Base-by-base conservation (phyloP, 768 basidiomycete species). In the Lepiota brunneoincarnata region DNA sequence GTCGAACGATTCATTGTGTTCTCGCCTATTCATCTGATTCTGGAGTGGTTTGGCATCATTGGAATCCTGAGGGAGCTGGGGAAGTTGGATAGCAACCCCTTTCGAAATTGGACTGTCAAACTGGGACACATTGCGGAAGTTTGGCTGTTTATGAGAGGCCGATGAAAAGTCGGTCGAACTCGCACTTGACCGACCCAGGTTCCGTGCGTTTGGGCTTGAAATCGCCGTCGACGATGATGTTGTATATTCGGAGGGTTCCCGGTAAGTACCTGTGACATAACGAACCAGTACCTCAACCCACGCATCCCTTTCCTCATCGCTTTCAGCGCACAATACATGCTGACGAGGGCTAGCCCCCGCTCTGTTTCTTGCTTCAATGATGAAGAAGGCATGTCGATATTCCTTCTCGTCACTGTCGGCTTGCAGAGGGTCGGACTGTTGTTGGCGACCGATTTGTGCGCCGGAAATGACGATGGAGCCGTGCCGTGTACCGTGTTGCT, bases 281-380 rank as follows among this genome's bases (percentile, higher is more conserved):
- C 89, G 82, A 51, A 97, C 92, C 49, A 99, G 84, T 56, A 92
- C 86, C 54, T 92, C 87, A 23, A 99, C 94, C 97, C 97, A 99
- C 53, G 76, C 81, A 66, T 99, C 97, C 41, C 97, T 80, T 65
- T 96, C 94, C 42, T 78, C 73, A 69, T 99, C 97, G 65, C 92
- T 97, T 71, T 97, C 93, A 0, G 97, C 97, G 64, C 97, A 98
- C 3, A 99, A 75, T 37, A 99, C 95, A 65, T 98, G 96, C 15
- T 92, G 83, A 26, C 87, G 77, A 62, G 81, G 83, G 44, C 82
- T 78, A n/a, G 84, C 86, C 31, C 81, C 80, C 2, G 87, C 83
- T 2, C 79, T 83, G 58, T 82, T 87, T 69, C 83, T 90, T 18
- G 84, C 84, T 68, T 97, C 95, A 57, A 98, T 93, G 63, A 99